Base-by-base conservation (phyloP, 2,329 filamentous ascomycete genomes). In the Xylaria sp. region DNA sequence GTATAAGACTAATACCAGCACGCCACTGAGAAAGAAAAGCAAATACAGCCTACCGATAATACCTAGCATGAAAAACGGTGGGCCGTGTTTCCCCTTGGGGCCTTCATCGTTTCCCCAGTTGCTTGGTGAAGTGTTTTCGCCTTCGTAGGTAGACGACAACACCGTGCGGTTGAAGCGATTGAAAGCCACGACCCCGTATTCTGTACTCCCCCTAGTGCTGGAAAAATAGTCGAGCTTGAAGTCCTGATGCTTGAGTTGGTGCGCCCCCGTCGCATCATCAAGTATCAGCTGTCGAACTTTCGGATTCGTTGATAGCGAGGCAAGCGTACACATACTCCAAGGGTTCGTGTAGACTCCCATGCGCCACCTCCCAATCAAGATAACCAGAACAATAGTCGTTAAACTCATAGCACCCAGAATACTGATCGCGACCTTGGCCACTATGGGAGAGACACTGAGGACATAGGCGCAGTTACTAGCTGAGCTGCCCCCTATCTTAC, bases 1-100 rank as follows among this genome's bases (percentile, higher is more conserved):
- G 66, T 82, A 82, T 9, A 79, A 65, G 23, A 82, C 78, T 6
- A 82, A 51, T 6, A 73, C 70, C 38, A 81, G 65, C 15, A 80
- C 44, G 0, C 76, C 74, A 6, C 72, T 74, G 4, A 79, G 56
- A 2, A 79, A 2, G 33, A 67, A 20, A 33, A 70, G 44, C 4
- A 54, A 17, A 58, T 6, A 57, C 11, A 67, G 13, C 40, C 65
- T 48, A 15, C 68, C 66, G 2, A 77, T 13, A 3, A 54, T 48
- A 3, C 64, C 31, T 4, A 70, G 23, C 49, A 67, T 67, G 15
- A 70, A 65, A 31, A 66, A 69, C 1, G 63, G 23, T 6, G 38
- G 6, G 9, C 56, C 15, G 3, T 20, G 60, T 28, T 33, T 42
- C 13, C 38, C 38, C 13, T 31, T 11, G 9, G 15, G 17, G 5